Evolutionary conservation across 169 alveolate genomes (phyloP).

Genomic region (Eimeria necatrix): DNA sequence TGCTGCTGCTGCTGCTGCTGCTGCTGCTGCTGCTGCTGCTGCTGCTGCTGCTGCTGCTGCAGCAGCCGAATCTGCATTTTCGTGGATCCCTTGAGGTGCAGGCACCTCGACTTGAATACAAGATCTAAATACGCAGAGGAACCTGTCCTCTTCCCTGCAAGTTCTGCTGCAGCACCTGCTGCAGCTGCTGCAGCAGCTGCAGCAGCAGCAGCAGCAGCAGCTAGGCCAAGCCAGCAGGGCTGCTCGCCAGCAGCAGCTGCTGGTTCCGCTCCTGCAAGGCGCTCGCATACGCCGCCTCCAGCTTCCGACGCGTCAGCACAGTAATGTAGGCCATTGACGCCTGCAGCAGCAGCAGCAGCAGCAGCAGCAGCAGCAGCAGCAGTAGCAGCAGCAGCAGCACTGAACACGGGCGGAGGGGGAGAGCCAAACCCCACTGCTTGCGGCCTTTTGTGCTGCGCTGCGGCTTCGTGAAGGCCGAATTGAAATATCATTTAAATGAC

Average conservation of each 20-base stretch:
- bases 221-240: background rate
- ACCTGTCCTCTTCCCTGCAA: background rate
- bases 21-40: slow-evolving; percentile 41
- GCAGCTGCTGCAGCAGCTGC: slow-evolving; percentile 58
- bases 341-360: too few species aligned
- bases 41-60: slow-evolving; percentile 41
- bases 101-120: slow-evolving; percentile 1
- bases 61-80: background rate
- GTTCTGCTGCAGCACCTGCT: slow-evolving; percentile 49
- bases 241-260: background rate
- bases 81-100: background rate
- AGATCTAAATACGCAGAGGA: background rate
- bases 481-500: too few species aligned
- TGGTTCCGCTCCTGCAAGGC: slow-evolving; percentile 37
- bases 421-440: too few species aligned
- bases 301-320: slow-evolving; percentile 57
- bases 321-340: slow-evolving; percentile 47
- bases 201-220: slow-evolving; percentile 54
- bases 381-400: too few species aligned
- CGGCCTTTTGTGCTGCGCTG: too few species aligned
- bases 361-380: too few species aligned
- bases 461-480: too few species aligned
- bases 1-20: slow-evolving; percentile 11
- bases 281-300: slow-evolving; percentile 46
- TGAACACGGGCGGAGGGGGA: too few species aligned